A percentile compares a stretch with the other conserved stretches of the same genome.
Evolutionary conservation across 1,284 basidiomycete genomes (phyloP).

Genomic region (Trametes hirsuta): DNA sequence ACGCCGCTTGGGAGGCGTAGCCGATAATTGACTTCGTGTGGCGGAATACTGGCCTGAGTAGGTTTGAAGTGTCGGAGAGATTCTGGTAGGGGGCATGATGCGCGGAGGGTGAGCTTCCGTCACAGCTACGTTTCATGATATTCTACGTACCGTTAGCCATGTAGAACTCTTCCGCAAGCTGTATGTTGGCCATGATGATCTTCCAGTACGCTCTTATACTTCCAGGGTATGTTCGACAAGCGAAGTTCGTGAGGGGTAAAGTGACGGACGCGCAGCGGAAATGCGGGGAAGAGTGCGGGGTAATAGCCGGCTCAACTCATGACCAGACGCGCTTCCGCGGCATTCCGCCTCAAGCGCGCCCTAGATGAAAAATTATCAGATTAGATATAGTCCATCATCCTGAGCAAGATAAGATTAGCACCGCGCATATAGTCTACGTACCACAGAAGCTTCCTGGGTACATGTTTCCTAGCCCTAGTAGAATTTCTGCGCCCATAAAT

Average conservation of each 20-base stretch:
- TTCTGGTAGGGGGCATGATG: constrained; percentile 9
- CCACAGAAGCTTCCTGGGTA: not conserved
- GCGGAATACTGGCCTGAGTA: constrained; percentile 69
- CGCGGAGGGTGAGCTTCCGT: not conserved
- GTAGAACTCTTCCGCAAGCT: constrained; percentile 14
- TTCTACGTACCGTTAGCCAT: constrained; percentile 19
- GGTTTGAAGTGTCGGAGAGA: constrained; percentile 44
- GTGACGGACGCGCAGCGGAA: constrained; percentile 8
- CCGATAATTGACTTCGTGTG: constrained; percentile 46
- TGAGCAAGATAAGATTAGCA: constrained; percentile 4
- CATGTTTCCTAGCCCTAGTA: not conserved
- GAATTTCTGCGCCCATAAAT: not conserved
- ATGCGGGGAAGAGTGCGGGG: constrained; percentile 21
- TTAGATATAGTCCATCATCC: not conserved
- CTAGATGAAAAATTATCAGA: constrained; percentile 1
- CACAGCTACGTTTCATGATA: not conserved
- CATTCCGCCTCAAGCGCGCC: not conserved
- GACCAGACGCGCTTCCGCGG: constrained; percentile 11
- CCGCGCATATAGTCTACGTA: not conserved
- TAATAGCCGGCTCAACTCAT: constrained; percentile 15
- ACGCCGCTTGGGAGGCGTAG: constrained; percentile 45
- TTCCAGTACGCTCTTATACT: not conserved
- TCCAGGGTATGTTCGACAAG: not conserved
- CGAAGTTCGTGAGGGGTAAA: not conserved
- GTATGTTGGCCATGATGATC: constrained; percentile 4